Base-by-base conservation (phyloP, 2,329 filamentous ascomycete species). In the Colletotrichum karsti region DNA sequence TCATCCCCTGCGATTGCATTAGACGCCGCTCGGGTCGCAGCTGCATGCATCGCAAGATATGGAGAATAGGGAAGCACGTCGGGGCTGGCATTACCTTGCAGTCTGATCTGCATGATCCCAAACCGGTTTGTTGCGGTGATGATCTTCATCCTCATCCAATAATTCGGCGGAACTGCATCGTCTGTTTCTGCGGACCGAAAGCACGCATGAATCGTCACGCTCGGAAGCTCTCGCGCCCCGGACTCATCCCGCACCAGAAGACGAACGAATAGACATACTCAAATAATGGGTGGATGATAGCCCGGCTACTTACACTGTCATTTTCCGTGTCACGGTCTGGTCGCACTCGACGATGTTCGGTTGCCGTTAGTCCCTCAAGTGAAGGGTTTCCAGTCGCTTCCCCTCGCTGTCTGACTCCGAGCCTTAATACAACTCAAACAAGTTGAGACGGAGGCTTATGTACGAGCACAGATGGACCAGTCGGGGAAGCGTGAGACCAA, bases 371-470 rank as follows among this genome's bases (percentile, higher is more conserved):
- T n/a, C 30, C 22, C 20, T 18, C 28, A 42, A 24, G 2, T 44
- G 42, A 18, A n/a, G 18, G 42, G 18, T 44, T 42, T 63, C n/a
- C 22, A 62, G 13, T 24, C 30, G 9, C 33, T 33, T 24, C 57
- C 63, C 63, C 42, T 63, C 63, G 44, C 4, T 67, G 26, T 67
- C 64, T 59, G 44, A 67, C 53, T 44, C 64, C 30, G 30, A 12
- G 46, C 60, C 60, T 58, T 67, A 67, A 67, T 67, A 58, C 42
- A 64, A 64, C 64, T 67, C 64, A 67, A 67, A 67, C 64, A 67
- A 54, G 64, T 67, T 67, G 64, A 67, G 64, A 67, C 53, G 64
- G 15, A 54, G 64, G 60, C 64, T 64, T 67, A 64, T 67, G 64
- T 54, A 48, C 7, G 60, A 46, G 64, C 64, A 67, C 64, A 48